These are phyloP conservation scores for Xerocomus brunneocitrinus DNA, from an alignment of 768 basidiomycete genomes.

Conservation along the genomic window DNA sequence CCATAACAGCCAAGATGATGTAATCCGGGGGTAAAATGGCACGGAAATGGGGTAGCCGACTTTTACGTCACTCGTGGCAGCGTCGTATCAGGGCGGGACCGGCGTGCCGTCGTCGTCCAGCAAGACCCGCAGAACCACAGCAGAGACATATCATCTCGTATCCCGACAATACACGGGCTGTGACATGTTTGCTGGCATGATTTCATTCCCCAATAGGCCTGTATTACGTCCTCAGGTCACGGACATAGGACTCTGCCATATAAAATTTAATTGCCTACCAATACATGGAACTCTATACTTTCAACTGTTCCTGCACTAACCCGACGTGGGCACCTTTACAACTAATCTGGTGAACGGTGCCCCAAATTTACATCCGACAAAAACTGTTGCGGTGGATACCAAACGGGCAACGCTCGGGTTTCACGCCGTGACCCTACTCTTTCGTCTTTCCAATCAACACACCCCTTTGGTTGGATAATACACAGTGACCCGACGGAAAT, in stretches of 20 bases:
- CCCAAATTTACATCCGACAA: background rate
- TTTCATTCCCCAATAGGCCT: background rate
- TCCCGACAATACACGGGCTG: background rate
- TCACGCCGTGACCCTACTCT: background rate
- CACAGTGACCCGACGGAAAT: background rate
- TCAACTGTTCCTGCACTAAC: background rate
- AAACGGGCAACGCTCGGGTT: constrained; percentile 5
- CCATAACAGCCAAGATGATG: constrained; percentile 4
- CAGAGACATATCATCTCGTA: background rate
- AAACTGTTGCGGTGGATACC: background rate
- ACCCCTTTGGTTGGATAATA: too few relatives aligned
- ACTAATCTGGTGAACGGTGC: background rate
- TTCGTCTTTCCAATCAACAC: too few relatives aligned
- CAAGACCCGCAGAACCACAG: background rate
- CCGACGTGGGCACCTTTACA: background rate
- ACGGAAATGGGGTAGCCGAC: constrained; percentile 7
- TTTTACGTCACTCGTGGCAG: constrained; percentile 1
- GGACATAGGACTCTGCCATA: too few relatives aligned
- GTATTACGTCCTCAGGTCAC: too few relatives aligned
- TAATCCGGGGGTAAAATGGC: constrained; percentile 21
- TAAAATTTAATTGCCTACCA: too few relatives aligned
- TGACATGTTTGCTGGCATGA: background rate
- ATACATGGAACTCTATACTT: too few relatives aligned
- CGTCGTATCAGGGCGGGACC: constrained; percentile 10
- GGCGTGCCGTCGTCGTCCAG: background rate